Evolutionary conservation across 306 rosid genomes (phyloP).

Genomic region (Prinsepia uniflora): DNA sequence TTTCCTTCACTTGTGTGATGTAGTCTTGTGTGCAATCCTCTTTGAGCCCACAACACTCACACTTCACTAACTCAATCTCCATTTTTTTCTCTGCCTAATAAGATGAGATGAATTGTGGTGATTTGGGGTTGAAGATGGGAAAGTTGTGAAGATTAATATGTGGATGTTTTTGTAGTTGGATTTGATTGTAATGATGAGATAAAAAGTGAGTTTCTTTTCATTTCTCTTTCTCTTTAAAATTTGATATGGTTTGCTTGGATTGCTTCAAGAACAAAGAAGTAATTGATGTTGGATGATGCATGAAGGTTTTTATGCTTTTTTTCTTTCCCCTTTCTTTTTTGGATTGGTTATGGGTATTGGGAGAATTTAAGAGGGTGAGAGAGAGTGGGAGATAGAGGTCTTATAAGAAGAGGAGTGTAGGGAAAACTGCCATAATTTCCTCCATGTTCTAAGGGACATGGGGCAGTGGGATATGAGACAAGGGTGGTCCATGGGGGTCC

Average conservation of each 20-base stretch:
- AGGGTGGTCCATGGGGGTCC: constrained; percentile 61
- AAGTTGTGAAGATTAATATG: not conserved
- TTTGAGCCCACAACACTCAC: constrained; percentile 93
- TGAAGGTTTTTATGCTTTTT: constrained; percentile 13
- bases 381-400: constrained; percentile 28
- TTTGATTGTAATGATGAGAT: constrained; percentile 38
- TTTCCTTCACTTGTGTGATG: constrained; percentile 60
- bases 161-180: constrained; percentile 34
- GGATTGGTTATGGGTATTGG: not conserved
- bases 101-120: constrained; percentile 3
- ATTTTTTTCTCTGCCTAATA: constrained; percentile 18
- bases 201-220: constrained; percentile 34
- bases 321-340: not conserved
- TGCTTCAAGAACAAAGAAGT: constrained; percentile 46
- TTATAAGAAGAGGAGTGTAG: constrained; percentile 13
- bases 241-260: constrained; percentile 25
- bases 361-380: not conserved
- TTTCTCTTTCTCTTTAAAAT: constrained; percentile 9
- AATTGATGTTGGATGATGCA: constrained; percentile 18
- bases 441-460: constrained; percentile 85
- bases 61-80: constrained; percentile 87
- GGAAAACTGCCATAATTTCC: constrained; percentile 78
- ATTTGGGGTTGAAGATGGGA: constrained; percentile 1
- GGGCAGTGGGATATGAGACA: constrained; percentile 64
- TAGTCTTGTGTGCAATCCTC: constrained; percentile 94